A percentile compares a stretch with the other conserved stretches of the same genome.
phyloP scores from a whole-genome alignment of 768 basidiomycete species.

The Neoboletus subvelutipes region DNA sequence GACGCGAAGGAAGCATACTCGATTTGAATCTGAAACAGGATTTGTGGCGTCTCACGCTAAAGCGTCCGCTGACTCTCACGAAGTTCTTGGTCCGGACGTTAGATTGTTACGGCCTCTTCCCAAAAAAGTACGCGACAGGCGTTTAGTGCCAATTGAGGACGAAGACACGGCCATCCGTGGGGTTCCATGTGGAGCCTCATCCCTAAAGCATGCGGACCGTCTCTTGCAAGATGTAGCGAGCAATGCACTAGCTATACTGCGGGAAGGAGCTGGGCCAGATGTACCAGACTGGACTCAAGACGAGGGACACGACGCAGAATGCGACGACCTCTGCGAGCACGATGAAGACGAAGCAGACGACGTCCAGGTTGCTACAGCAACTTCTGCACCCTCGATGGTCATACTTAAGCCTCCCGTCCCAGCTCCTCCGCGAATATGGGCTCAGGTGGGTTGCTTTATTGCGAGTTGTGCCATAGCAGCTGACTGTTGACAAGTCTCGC shows the following conservation, averaged over 20 bases:
- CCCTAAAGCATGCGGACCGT: slow-evolving; percentile 20
- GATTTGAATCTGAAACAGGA: slow-evolving; percentile 17
- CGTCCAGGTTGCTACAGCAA: slow-evolving; percentile 15
- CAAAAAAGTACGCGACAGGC: slow-evolving; percentile 7
- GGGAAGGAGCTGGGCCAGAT: slow-evolving; percentile 6
- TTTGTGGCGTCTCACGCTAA: background rate
- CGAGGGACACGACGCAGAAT: slow-evolving; percentile 19
- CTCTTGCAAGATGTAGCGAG: slow-evolving; percentile 18
- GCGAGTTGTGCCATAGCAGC: background rate
- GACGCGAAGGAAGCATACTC: slow-evolving; percentile 18
- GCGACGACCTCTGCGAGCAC: slow-evolving; percentile 1
- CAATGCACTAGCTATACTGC: slow-evolving; percentile 10
- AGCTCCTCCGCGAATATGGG: slow-evolving; percentile 42
- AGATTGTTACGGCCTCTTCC: slow-evolving; percentile 26
- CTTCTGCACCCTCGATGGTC: background rate
- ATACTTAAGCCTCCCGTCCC: slow-evolving; percentile 27
- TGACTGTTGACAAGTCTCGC: slow-evolving; percentile 52
- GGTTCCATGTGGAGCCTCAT: background rate
- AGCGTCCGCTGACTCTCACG: background rate
- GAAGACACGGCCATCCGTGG: background rate
- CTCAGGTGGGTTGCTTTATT: slow-evolving; percentile 34
- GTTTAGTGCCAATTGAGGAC: background rate
- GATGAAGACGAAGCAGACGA: slow-evolving; percentile 11
- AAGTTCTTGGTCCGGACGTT: slow-evolving; percentile 17
- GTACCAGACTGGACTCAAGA: slow-evolving; percentile 28